These are phyloP conservation scores for Neoscytalidium dimidiatum DNA, from an alignment of 2,329 filamentous ascomycete species.

Conservation along the genomic window DNA sequence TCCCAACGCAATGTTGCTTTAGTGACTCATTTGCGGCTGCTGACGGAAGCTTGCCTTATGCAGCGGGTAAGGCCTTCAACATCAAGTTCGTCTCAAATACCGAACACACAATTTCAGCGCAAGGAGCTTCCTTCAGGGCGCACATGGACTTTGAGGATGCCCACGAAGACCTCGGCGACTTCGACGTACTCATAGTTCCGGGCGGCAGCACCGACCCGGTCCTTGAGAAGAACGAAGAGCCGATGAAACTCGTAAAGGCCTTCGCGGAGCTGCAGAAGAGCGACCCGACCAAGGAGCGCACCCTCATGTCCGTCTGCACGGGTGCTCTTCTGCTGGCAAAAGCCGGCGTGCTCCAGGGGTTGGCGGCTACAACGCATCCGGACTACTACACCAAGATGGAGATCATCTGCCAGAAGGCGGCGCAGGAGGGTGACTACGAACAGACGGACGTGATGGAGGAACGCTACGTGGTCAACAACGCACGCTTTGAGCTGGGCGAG, in stretches of 20 bases:
- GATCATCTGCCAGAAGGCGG: constrained; percentile 74
- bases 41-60: background rate
- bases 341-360: constrained; percentile 74
- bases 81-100: constrained; percentile 52
- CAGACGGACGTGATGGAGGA: constrained; percentile 82
- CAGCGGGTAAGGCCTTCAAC: constrained; percentile 57
- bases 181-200: constrained; percentile 76
- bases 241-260: constrained; percentile 70
- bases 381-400: constrained; percentile 80
- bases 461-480: constrained; percentile 88
- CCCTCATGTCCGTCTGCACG: constrained; percentile 77
- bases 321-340: constrained; percentile 76
- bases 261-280: constrained; percentile 79
- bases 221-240: constrained; percentile 57
- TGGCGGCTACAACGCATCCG: constrained; percentile 80
- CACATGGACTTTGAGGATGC: constrained; percentile 80
- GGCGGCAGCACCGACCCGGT: constrained; percentile 65
- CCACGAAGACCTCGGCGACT: constrained; percentile 70
- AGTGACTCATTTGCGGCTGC: background rate
- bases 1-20: background rate
- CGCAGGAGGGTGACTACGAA: constrained; percentile 69
- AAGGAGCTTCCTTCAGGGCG: constrained; percentile 71
- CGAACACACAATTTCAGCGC: constrained; percentile 52
- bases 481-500: constrained; percentile 77
- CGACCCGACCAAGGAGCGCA: constrained; percentile 77